Base-by-base conservation (phyloP, 768 basidiomycete genomes). In the Leccinellum luteum region DNA sequence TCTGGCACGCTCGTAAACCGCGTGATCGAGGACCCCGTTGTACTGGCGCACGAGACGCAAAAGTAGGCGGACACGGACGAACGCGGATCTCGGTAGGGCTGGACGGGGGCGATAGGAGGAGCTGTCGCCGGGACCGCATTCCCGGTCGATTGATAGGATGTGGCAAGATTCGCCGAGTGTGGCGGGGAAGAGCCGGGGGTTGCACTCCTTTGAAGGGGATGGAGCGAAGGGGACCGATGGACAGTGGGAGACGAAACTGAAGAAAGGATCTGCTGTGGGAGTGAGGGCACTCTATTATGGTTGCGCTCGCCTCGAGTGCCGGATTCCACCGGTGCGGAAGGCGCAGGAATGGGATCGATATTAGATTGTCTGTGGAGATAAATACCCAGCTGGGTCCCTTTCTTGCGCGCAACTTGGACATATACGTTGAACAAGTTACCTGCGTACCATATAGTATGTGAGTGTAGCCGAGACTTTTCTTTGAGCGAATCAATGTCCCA, bases 391-490 rank as follows among this genome's bases (percentile, higher is more conserved):
- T 97, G 94, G 3, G 78, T 66, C 25, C 77, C 79, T 70, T 95
- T 95, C 81, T 90, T 92, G 62, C 86, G 83, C 51, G 93, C 86
- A 47, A 94, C 80, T 69, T 96, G 93, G 44, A 94, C 86, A 65
- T 95, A 96, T 2, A 93, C 85, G 61, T 93, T 93, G 78, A 86
- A 94, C 65, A 91, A 75, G 64, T 84, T 92, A 9, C 94, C 94
- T 2, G 89, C 93, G 68, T 94, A 91, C 84, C 91, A 94, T 53
- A 95, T 80, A 3, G 94, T 97, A 54, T 86, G 84, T 8, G 90
- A 92, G 70, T 95, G 86, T 51, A 91, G 72, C 15, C 92, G 79
- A 51, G 85, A 84, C 74, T 94, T 96, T 74, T 96, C 94, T 57
- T 86, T 87, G 38, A 97, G 78, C 32, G 78, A 74, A 59, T 90